Evolutionary conservation across 2,329 filamentous ascomycete genomes (phyloP).

Genomic region (Aspergillus piperis): DNA sequence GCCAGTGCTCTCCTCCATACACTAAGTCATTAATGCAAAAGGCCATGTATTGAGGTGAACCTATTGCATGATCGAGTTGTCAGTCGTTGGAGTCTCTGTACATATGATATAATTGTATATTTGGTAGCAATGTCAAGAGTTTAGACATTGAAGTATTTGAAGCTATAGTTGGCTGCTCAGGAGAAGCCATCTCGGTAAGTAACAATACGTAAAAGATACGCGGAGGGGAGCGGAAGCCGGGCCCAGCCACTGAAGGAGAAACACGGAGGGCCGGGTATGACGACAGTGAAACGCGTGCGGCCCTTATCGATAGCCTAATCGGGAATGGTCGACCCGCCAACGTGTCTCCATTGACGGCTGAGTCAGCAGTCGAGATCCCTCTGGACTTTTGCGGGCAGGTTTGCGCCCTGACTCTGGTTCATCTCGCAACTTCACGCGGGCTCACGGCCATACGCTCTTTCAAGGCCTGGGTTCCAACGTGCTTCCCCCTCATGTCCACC

Average conservation of each 20-base stretch:
- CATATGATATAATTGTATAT: no score
- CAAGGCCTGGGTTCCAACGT: constrained; percentile 5
- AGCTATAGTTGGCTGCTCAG: no score
- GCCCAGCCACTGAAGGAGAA: neutral
- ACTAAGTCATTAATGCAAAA: no score
- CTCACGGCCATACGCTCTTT: constrained; percentile 5
- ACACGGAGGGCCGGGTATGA: constrained; percentile 9
- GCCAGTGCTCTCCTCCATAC: no score
- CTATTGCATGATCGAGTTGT: no score
- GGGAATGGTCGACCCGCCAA: constrained; percentile 20
- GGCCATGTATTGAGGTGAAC: no score
- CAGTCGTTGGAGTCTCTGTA: no score
- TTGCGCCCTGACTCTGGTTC: constrained; percentile 13
- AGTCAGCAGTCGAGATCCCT: constrained; percentile 32
- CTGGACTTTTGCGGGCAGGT: constrained; percentile 24
- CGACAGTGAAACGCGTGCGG: constrained; percentile 11
- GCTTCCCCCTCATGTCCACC: neutral
- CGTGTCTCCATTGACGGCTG: constrained; percentile 26
- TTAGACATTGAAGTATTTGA: no score
- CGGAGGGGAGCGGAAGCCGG: neutral
- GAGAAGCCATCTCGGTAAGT: neutral
- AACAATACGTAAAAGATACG: neutral
- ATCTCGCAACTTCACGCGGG: constrained; percentile 15
- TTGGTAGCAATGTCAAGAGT: no score
- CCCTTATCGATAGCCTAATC: constrained; percentile 26